A percentile compares a stretch with the other conserved stretches of the same genome.
phyloP scores from a whole-genome alignment of 1,139 yeast genomes.

The Lodderomyces orthopsilosis region DNA sequence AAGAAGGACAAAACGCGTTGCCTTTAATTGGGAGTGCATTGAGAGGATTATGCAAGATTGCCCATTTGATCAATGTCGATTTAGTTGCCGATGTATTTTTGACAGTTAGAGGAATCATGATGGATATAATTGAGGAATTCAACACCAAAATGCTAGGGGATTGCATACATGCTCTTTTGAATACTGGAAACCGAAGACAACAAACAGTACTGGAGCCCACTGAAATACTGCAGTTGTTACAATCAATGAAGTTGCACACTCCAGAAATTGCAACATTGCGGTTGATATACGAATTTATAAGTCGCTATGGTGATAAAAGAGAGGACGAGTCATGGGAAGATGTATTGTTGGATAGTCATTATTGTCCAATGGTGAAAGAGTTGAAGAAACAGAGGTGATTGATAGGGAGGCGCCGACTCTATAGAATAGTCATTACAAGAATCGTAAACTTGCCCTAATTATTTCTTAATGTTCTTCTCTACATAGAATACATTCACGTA shows the following conservation, averaged over 20 bases:
- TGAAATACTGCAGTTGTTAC: slow-evolving; percentile 24
- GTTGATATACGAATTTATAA: slow-evolving; percentile 71
- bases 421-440: too few species aligned
- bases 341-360: slow-evolving; percentile 73
- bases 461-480: too few species aligned
- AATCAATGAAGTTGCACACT: slow-evolving; percentile 47
- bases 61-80: slow-evolving; percentile 90
- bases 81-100: slow-evolving; percentile 88
- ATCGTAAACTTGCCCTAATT: too few species aligned
- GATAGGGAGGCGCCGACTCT: too few species aligned
- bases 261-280: slow-evolving; percentile 87
- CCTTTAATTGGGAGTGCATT: slow-evolving; percentile 76
- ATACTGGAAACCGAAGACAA: neutral
- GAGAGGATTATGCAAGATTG: slow-evolving; percentile 87
- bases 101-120: slow-evolving; percentile 77
- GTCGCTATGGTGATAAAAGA: slow-evolving; percentile 56
- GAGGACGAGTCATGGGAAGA: slow-evolving; percentile 67
- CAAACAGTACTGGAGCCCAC: neutral
- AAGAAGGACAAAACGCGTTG: slow-evolving; percentile 49
- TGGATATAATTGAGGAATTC: slow-evolving; percentile 36
- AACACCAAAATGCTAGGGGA: slow-evolving; percentile 2
- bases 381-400: slow-evolving; percentile 40
- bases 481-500: too few species aligned
- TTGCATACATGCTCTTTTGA: slow-evolving; percentile 19
- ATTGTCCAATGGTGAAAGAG: slow-evolving; percentile 73